Conservation (phyloP, 371 early-diverging fungal species). For the Rhizomucor miehei region DNA sequence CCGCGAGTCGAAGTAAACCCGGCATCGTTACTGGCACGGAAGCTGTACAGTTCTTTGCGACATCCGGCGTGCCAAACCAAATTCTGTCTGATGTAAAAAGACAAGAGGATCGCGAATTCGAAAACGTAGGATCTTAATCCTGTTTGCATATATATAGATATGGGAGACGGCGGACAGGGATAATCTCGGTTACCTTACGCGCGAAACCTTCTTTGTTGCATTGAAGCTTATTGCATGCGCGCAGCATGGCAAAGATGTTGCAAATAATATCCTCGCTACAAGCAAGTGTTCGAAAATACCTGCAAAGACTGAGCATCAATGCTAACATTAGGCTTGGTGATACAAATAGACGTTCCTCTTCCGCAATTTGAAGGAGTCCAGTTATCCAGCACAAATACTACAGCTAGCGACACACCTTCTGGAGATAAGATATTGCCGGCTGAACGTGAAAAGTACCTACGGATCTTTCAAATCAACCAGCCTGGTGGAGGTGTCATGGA, state of each 20-base stretch:
- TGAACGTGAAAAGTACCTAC: conserved; percentile 43
- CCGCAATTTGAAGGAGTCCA: conserved; percentile 54
- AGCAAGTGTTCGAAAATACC: conserved; percentile 13
- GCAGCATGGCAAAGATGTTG: conserved; percentile 67
- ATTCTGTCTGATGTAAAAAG: conserved; percentile 68
- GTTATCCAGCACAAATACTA: conserved; percentile 18
- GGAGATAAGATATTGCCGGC: conserved; percentile 18
- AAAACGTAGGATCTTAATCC: neutral
- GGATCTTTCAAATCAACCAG: conserved; percentile 38
- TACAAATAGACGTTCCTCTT: conserved; percentile 37
- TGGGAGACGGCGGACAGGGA: conserved; percentile 82
- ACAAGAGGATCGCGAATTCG: too few species aligned
- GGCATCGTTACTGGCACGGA: conserved; percentile 72
- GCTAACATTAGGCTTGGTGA: neutral
- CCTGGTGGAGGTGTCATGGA: conserved; percentile 33
- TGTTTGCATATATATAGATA: conserved; percentile 69
- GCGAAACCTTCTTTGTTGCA: conserved; percentile 71
- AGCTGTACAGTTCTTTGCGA: conserved; percentile 83
- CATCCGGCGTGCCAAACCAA: conserved; percentile 70
- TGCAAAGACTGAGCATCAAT: neutral
- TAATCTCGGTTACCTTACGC: conserved; percentile 68
- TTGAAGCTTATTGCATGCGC: conserved; percentile 84
- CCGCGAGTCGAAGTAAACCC: conserved; percentile 57
- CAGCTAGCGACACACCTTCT: conserved; percentile 1
- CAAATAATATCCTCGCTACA: conserved; percentile 32